phyloP scores from a whole-genome alignment of 257 asterid species.

The Solanum sitiens region DNA sequence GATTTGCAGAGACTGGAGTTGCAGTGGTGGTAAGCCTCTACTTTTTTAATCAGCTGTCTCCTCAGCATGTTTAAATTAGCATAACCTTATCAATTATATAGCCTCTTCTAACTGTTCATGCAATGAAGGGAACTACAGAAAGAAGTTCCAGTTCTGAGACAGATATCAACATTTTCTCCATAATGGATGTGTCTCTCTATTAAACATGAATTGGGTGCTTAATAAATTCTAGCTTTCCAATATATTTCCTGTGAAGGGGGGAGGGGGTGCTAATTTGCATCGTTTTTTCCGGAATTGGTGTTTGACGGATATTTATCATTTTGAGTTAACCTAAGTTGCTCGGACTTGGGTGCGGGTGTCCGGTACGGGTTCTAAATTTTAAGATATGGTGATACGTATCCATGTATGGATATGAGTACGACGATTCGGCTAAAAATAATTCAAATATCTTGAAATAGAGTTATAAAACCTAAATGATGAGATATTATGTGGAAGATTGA shows the following conservation, averaged over 20 bases:
- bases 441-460: not conserved
- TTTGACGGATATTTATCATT: not conserved
- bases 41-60: not conserved
- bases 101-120: not conserved
- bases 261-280: not conserved
- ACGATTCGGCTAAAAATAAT: not conserved
- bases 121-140: not conserved
- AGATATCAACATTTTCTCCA: not conserved
- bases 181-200: not conserved
- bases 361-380: not conserved
- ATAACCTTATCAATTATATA: not conserved
- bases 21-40: conserved; percentile 75
- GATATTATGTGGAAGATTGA: not conserved
- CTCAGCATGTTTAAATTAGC: not conserved
- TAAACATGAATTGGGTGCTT: not conserved
- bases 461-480: not conserved
- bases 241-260: not conserved
- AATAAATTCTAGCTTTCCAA: not conserved
- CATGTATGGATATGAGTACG: not conserved
- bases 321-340: not conserved
- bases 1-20: conserved; percentile 69
- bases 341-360: not conserved
- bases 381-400: not conserved
- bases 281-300: not conserved
- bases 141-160: not conserved